Conservation (phyloP, 139 green algal genomes). For the Chlamydomonas sphaeroides region DNA sequence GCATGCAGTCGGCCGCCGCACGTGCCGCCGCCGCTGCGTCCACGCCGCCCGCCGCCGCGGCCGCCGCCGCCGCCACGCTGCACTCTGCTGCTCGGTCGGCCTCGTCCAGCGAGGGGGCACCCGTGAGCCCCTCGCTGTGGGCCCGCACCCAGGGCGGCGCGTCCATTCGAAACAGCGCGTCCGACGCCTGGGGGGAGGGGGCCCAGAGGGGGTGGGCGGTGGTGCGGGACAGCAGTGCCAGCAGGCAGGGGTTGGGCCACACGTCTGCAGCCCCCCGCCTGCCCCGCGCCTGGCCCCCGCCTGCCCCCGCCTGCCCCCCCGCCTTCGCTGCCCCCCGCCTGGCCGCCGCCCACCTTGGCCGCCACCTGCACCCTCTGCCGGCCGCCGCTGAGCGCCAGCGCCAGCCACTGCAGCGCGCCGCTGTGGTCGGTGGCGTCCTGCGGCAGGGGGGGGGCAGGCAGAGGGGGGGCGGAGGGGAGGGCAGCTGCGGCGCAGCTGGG, state of each 20-base stretch:
- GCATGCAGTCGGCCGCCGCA: neutral
- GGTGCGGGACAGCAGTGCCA: too few relatives aligned
- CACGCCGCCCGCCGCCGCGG: constrained; percentile 2
- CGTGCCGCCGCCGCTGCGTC: neutral
- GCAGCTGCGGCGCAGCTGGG: too few relatives aligned
- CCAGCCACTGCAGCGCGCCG: neutral
- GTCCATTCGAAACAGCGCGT: constrained; percentile 26
- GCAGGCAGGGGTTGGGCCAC: too few relatives aligned
- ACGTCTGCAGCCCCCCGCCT: too few relatives aligned
- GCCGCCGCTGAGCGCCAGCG: neutral
- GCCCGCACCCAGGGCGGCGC: constrained; percentile 6
- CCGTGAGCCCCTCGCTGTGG: constrained; percentile 2
- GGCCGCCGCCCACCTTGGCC: neutral
- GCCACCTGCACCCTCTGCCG: neutral
- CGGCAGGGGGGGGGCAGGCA: neutral
- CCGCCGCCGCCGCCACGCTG: neutral
- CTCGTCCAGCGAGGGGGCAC: neutral
- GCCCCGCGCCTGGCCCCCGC: too few relatives aligned
- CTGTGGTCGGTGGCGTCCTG: neutral
- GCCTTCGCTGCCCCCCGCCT: too few relatives aligned
- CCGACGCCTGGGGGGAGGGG: neutral
- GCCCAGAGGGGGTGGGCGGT: neutral
- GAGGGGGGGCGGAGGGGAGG: too few relatives aligned
- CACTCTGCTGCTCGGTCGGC: too few relatives aligned
- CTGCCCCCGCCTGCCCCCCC: too few relatives aligned